These are phyloP conservation scores for Candida corydali DNA, from an alignment of 805 yeast species.

Conservation along the genomic window DNA sequence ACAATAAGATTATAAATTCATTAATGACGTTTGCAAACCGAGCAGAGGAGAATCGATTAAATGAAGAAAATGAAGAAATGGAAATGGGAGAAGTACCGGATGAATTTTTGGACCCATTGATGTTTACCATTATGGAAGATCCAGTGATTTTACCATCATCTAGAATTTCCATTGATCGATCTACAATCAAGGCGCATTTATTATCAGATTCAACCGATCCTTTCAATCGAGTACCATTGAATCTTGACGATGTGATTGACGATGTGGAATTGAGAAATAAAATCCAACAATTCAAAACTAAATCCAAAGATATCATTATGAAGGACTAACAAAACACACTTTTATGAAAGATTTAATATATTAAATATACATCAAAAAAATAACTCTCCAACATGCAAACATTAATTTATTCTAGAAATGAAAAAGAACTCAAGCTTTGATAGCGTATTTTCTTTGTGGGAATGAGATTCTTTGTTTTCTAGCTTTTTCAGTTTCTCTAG, in stretches of 20 bases:
- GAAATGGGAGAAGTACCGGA: conserved; percentile 95
- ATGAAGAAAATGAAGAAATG: conserved; percentile 76
- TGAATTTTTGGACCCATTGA: conserved; percentile 93
- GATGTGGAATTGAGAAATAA: conserved; percentile 62
- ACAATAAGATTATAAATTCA: conserved; percentile 45
- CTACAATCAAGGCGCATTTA: conserved; percentile 89
- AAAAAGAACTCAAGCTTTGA: conserved; percentile 74
- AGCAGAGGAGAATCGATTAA: conserved; percentile 58
- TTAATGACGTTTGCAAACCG: conserved; percentile 54
- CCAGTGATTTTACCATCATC: conserved; percentile 94
- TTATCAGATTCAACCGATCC: conserved; percentile 97
- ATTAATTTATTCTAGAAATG: not conserved
- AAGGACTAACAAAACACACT: no score
- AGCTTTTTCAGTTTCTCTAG: conserved; percentile 80
- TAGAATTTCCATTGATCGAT: conserved; percentile 76
- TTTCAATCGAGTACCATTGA: conserved; percentile 88
- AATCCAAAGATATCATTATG: conserved; percentile 29
- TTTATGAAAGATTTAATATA: no score
- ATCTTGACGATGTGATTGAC: conserved; percentile 81
- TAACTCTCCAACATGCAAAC: conserved; percentile 4
- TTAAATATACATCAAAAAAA: no score
- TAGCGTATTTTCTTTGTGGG: conserved; percentile 98
- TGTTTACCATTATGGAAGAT: conserved; percentile 93
- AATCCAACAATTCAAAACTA: conserved; percentile 54
- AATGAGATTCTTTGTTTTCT: conserved; percentile 89